Conservation (phyloP, 1,284 basidiomycete genomes). For the Marasmius oreades region DNA sequence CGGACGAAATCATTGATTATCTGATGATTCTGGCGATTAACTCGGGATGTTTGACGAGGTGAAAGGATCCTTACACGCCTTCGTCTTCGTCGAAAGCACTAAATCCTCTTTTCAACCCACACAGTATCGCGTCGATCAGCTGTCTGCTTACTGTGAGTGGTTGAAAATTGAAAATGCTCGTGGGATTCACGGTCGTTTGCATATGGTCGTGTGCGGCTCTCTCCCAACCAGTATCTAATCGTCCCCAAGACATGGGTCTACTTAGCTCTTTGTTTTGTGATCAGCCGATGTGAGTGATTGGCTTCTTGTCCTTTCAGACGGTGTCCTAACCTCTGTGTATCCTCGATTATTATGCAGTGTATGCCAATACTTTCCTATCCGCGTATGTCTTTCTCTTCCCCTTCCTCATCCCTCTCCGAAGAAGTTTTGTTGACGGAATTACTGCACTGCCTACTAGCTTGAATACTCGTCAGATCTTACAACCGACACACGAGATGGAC, state of each 20-base stretch:
- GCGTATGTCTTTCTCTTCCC: slow-evolving; percentile 19
- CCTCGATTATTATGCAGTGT: slow-evolving; percentile 19
- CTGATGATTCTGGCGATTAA: slow-evolving; percentile 30
- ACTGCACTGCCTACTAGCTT: slow-evolving; percentile 17
- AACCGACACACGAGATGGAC: slow-evolving; percentile 17
- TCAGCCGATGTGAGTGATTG: slow-evolving; percentile 26
- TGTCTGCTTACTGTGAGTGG: slow-evolving; percentile 26
- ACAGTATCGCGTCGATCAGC: slow-evolving; percentile 25
- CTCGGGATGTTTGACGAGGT: slow-evolving; percentile 28
- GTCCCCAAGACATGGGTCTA: slow-evolving; percentile 29
- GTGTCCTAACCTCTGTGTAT: not conserved
- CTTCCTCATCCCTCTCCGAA: no score
- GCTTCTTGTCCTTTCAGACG: no score
- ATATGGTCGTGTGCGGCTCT: no score
- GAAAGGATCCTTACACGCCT: not conserved
- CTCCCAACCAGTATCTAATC: slow-evolving; percentile 21
- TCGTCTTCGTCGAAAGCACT: no score
- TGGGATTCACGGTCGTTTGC: no score
- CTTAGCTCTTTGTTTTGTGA: slow-evolving; percentile 28
- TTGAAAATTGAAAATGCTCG: not conserved
- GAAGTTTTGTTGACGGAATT: not conserved
- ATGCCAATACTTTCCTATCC: slow-evolving; percentile 30
- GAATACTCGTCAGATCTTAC: slow-evolving; percentile 28
- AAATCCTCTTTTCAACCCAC: not conserved
- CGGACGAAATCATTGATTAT: slow-evolving; percentile 30